A percentile compares a stretch with the other conserved stretches of the same genome.
Evolutionary conservation across 495 filamentous ascomycete genomes (phyloP).

Genomic region (Hypoxylon rickii): DNA sequence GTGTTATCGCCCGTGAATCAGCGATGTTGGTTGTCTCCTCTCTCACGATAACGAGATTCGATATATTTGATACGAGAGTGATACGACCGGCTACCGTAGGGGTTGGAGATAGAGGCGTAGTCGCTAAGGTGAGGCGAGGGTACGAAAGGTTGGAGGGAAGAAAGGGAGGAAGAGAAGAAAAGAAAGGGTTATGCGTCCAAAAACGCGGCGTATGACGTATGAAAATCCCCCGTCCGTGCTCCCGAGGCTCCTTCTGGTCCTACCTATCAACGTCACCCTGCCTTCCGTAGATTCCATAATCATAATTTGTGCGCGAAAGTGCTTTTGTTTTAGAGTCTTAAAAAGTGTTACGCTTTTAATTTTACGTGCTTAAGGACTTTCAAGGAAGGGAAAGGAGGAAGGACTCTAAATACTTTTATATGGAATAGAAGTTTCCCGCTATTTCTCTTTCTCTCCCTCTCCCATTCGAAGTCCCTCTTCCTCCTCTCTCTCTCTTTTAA

Average conservation of each 20-base stretch:
- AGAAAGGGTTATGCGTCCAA: no score
- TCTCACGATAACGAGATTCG: conserved; percentile 3
- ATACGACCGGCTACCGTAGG: neutral
- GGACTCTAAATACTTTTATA: no score
- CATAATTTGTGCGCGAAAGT: neutral
- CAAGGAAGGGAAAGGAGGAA: no score
- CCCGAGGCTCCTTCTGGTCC: conserved; percentile 9
- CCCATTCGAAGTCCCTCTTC: no score
- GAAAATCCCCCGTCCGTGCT: neutral
- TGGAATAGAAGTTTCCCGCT: conserved; percentile 13
- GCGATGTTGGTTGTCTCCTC: neutral
- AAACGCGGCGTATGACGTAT: conserved; percentile 23
- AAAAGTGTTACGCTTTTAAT: neutral
- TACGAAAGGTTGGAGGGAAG: no score
- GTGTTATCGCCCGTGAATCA: no score
- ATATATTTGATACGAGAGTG: neutral
- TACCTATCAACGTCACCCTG: conserved; percentile 22
- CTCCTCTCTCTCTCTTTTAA: no score
- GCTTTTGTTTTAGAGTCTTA: neutral
- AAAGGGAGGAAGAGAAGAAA: no score
- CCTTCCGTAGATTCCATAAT: conserved; percentile 28
- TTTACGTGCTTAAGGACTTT: no score
- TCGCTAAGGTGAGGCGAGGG: neutral
- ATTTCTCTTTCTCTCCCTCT: no score
- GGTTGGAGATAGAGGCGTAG: neutral